Evolutionary conservation across 768 basidiomycete species (phyloP).

Genomic region (Xerocomellus chrysenteron): DNA sequence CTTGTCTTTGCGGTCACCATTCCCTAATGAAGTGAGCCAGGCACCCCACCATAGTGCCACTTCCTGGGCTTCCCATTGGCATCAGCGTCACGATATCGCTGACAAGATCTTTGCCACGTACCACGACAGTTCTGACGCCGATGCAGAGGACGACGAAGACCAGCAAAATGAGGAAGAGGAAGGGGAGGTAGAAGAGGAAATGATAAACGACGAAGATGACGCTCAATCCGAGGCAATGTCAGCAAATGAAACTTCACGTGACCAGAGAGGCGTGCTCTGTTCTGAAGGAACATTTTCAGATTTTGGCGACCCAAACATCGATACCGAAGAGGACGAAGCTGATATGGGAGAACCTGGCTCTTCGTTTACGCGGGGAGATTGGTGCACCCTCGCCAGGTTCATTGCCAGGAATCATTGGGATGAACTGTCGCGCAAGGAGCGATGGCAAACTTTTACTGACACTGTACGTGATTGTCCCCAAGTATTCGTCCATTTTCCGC

Average conservation of each 20-base stretch:
- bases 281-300: slow-evolving; percentile 22
- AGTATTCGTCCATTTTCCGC: background rate
- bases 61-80: slow-evolving; percentile 73
- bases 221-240: slow-evolving; percentile 24
- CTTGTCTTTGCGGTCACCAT: background rate
- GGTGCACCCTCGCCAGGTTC: slow-evolving; percentile 58
- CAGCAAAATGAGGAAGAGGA: slow-evolving; percentile 38
- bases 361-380: slow-evolving; percentile 60
- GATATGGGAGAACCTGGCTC: slow-evolving; percentile 54
- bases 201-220: slow-evolving; percentile 20
- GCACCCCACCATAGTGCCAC: slow-evolving; percentile 62
- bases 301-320: slow-evolving; percentile 17
- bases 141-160: slow-evolving; percentile 33
- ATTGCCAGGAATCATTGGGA: slow-evolving; percentile 52
- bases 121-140: slow-evolving; percentile 33
- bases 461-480: slow-evolving; percentile 38
- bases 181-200: slow-evolving; percentile 27
- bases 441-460: slow-evolving; percentile 55
- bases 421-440: slow-evolving; percentile 40
- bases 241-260: slow-evolving; percentile 14
- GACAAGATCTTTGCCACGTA: slow-evolving; percentile 54
- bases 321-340: slow-evolving; percentile 30
- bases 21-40: slow-evolving; percentile 34
- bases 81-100: slow-evolving; percentile 59
- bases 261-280: slow-evolving; percentile 19